Evolutionary conservation across 805 yeast species (phyloP).

Genomic region (Limtongia smithiae): DNA sequence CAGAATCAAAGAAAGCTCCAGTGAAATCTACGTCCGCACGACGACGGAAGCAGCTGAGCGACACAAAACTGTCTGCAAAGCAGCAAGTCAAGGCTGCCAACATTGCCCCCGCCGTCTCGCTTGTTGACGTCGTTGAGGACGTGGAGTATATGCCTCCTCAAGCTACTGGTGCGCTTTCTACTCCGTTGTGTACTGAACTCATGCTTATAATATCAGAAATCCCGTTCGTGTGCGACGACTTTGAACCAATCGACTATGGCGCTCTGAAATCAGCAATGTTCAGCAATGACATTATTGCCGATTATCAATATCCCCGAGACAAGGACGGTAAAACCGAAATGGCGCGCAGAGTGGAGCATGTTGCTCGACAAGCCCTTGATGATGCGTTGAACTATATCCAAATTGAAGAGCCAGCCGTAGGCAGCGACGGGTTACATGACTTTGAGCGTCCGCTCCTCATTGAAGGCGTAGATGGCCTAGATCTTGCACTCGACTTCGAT

Average conservation of each 20-base stretch:
- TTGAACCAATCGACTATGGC: constrained; percentile 18
- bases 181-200: neutral
- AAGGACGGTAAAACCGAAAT: constrained; percentile 3
- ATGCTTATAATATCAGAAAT: constrained; percentile 10
- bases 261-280: constrained; percentile 2
- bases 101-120: neutral
- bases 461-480: neutral
- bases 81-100: neutral
- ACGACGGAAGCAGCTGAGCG: neutral
- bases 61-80: neutral
- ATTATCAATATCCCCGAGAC: constrained; percentile 14
- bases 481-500: neutral
- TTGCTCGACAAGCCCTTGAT: neutral
- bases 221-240: constrained; percentile 25
- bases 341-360: constrained; percentile 7
- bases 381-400: neutral
- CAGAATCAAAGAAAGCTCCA: neutral
- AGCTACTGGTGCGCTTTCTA: constrained; percentile 7
- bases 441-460: neutral
- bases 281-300: constrained; percentile 2
- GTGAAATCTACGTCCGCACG: neutral
- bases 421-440: neutral
- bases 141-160: constrained; percentile 28
- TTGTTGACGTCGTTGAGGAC: constrained; percentile 16
- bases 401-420: no score